These are phyloP conservation scores for Myrica gale DNA, from an alignment of 306 rosid species.

Conservation along the genomic window DNA sequence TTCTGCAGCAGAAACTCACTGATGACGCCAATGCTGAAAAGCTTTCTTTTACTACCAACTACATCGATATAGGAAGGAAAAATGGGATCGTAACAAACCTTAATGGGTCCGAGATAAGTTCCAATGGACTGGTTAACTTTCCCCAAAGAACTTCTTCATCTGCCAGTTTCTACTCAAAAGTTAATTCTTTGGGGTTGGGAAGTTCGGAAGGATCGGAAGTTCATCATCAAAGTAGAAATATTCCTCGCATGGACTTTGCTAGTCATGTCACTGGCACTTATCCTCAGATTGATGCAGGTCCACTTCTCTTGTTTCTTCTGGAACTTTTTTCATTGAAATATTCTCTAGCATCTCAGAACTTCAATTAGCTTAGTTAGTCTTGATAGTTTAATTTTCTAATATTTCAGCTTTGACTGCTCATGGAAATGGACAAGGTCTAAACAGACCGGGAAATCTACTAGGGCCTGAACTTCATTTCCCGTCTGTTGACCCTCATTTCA, in stretches of 20 bases:
- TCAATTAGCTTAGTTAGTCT: constrained; percentile 15
- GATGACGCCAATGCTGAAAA: constrained; percentile 28
- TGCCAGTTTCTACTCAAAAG: constrained; percentile 60
- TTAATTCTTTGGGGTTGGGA: constrained; percentile 54
- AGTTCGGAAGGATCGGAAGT: constrained; percentile 35
- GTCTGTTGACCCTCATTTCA: constrained; percentile 44
- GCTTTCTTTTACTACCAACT: constrained; percentile 23
- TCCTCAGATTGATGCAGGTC: constrained; percentile 61
- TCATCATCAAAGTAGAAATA: constrained; percentile 36
- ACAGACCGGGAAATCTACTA: constrained; percentile 45
- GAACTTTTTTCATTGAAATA: not conserved
- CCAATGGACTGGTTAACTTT: constrained; percentile 54
- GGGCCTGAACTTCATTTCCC: constrained; percentile 49
- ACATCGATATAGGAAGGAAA: constrained; percentile 46
- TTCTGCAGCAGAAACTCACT: constrained; percentile 34
- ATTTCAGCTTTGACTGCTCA: constrained; percentile 42
- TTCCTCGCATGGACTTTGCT: constrained; percentile 44
- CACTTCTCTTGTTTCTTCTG: constrained; percentile 19
- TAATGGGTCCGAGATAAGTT: constrained; percentile 33
- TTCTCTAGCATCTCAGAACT: not conserved
- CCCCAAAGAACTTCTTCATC: constrained; percentile 68
- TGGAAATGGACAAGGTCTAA: constrained; percentile 45
- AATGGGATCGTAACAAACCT: constrained; percentile 50
- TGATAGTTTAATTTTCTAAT: constrained; percentile 20
- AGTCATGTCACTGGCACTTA: constrained; percentile 46